Percentiles rank a stretch among this genome's conserved stretches.
These are phyloP conservation scores for Pleurotus tuoliensis DNA, from an alignment of 768 basidiomycete species.

Conservation along the genomic window DNA sequence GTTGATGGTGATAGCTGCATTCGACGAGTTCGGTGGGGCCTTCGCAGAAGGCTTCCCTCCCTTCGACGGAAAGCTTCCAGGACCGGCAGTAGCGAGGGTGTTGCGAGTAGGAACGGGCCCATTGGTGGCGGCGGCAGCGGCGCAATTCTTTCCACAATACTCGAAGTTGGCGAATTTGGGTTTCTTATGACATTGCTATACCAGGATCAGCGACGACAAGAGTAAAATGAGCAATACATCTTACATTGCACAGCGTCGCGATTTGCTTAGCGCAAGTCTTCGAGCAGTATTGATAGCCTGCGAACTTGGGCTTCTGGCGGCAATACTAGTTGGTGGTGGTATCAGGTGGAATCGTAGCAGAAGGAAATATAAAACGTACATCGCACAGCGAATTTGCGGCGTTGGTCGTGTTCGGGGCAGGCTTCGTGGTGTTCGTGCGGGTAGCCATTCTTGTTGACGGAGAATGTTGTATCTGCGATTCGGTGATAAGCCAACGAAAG, in stretches of 20 bases:
- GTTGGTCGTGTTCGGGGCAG: constrained; percentile 21
- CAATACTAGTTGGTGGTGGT: constrained; percentile 36
- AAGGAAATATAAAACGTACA: constrained; percentile 21
- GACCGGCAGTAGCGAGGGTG: background rate
- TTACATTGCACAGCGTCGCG: constrained; percentile 40
- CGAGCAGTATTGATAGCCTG: constrained; percentile 43
- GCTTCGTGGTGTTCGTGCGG: constrained; percentile 17
- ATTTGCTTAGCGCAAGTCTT: constrained; percentile 52
- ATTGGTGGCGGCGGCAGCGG: constrained; percentile 36
- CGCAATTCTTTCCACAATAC: constrained; percentile 66
- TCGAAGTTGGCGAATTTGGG: constrained; percentile 57
- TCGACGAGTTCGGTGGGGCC: background rate
- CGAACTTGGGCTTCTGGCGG: constrained; percentile 45
- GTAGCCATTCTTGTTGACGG: constrained; percentile 24
- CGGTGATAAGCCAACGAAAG: background rate
- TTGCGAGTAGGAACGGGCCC: background rate
- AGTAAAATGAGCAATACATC: constrained; percentile 11
- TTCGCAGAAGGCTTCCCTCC: constrained; percentile 1
- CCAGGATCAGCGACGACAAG: background rate
- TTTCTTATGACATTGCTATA: constrained; percentile 52
- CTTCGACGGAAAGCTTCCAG: constrained; percentile 3
- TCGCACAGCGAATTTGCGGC: constrained; percentile 27
- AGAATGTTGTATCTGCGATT: constrained; percentile 1
- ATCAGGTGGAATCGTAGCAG: constrained; percentile 7
- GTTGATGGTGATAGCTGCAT: background rate